Evolutionary conservation across 2,329 filamentous ascomycete genomes (phyloP).

Genomic region (Zymoseptoria brevis): DNA sequence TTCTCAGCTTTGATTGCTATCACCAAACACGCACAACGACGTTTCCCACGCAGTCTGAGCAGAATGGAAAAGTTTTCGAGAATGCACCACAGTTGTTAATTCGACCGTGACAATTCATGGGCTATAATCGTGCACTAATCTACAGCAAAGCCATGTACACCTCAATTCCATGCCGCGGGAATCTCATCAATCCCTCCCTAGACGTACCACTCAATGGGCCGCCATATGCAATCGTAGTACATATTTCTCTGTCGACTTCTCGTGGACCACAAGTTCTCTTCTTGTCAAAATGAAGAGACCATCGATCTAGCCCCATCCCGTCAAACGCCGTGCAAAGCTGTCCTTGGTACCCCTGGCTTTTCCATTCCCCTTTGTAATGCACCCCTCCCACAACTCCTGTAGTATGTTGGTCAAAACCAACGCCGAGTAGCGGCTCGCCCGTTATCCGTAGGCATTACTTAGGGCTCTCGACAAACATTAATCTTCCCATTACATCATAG

Average conservation of each 20-base stretch:
- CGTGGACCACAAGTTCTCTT: constrained; percentile 5
- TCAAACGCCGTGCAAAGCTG: neutral
- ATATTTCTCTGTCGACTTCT: neutral
- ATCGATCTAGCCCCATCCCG: neutral
- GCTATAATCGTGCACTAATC: constrained; percentile 8
- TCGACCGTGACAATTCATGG: neutral
- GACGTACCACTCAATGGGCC: constrained; percentile 4
- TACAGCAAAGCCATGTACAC: constrained; percentile 7
- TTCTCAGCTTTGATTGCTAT: neutral
- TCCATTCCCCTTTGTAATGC: neutral
- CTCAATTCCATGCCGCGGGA: neutral
- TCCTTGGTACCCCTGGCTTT: neutral
- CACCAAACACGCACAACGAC: neutral
- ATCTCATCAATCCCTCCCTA: neutral
- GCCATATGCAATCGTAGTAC: constrained; percentile 3
- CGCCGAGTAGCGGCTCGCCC: neutral
- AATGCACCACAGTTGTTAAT: neutral
- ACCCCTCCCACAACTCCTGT: neutral
- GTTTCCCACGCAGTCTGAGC: too few relatives aligned
- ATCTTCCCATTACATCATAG: constrained; percentile 1
- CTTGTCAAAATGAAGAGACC: constrained; percentile 18
- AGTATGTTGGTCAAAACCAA: neutral
- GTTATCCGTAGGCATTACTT: neutral
- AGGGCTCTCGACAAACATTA: neutral
- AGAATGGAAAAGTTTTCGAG: neutral